These are phyloP conservation scores for Cyclotella choctawhatcheeana DNA, from an alignment of 108 stramenopile genomes.

Conservation along the genomic window DNA sequence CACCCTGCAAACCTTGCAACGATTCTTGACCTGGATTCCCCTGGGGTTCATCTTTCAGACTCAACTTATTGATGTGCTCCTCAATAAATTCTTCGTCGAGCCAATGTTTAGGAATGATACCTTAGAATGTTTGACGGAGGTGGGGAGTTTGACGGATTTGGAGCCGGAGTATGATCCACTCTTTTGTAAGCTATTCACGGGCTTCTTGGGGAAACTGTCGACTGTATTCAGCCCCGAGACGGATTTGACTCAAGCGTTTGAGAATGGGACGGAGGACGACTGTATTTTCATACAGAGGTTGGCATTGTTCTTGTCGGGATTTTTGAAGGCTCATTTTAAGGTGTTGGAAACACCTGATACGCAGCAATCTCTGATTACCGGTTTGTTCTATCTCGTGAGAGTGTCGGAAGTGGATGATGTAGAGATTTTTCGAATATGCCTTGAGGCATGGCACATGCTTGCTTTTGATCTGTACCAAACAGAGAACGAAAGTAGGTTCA, in stretches of 20 bases:
- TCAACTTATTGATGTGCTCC: constrained; percentile 85
- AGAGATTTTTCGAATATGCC: constrained; percentile 98
- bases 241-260: constrained; percentile 82
- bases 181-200: constrained; percentile 84
- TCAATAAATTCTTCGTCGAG: constrained; percentile 94
- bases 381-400: constrained; percentile 93
- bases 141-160: constrained; percentile 89
- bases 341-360: constrained; percentile 89
- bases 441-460: constrained; percentile 98
- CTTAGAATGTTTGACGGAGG: constrained; percentile 97
- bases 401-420: constrained; percentile 95
- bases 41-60: constrained; percentile 98
- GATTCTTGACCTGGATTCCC: constrained; percentile 99
- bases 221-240: constrained; percentile 88
- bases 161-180: constrained; percentile 92
- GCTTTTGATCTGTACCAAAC: constrained; percentile 95
- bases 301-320: constrained; percentile 94
- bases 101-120: constrained; percentile 92
- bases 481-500: constrained; percentile 60
- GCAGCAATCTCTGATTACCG: constrained; percentile 84
- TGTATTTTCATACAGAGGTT: constrained; percentile 94
- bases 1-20: constrained; percentile 94
- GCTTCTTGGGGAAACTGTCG: constrained; percentile 76
- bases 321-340: constrained; percentile 90
- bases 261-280: constrained; percentile 92